Percentiles rank a stretch among this genome's conserved stretches.
Conservation (phyloP, 306 rosid species). For the Dicorynia guianensis region DNA sequence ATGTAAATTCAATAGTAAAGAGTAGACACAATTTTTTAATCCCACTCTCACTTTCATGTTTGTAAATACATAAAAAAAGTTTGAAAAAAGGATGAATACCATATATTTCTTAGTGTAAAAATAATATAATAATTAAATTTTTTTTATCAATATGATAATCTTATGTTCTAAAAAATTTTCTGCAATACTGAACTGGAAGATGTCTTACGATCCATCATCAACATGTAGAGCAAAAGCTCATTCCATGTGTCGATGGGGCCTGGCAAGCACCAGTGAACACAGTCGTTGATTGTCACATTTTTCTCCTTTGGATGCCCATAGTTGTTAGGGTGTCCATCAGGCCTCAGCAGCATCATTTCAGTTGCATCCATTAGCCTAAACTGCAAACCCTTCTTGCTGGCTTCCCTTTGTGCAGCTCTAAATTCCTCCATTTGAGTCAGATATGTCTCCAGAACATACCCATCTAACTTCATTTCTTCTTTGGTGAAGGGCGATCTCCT, state of each 20-base stretch:
- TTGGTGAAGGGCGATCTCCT: conserved; percentile 69
- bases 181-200: conserved; percentile 31
- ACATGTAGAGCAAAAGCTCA: conserved; percentile 68
- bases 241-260: conserved; percentile 96
- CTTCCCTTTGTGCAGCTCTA: conserved; percentile 57
- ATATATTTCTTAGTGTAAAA: background rate
- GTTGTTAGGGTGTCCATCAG: conserved; percentile 91
- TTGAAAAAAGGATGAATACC: background rate
- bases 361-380: conserved; percentile 71
- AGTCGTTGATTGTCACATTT: conserved; percentile 62
- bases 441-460: conserved; percentile 50
- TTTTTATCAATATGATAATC: conserved; percentile 22
- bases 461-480: conserved; percentile 51
- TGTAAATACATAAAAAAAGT: conserved; percentile 11
- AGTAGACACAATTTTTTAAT: background rate
- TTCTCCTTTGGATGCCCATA: conserved; percentile 55
- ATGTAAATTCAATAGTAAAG: conserved; percentile 3
- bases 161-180: conserved; percentile 21
- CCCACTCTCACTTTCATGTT: background rate
- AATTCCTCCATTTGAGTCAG: conserved; percentile 66
- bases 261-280: conserved; percentile 93
- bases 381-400: conserved; percentile 53
- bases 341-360: conserved; percentile 75
- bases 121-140: background rate
- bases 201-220: conserved; percentile 47